Base-by-base conservation (phyloP, 2,329 filamentous ascomycete species). In the Scedosporium aurantiacum region DNA sequence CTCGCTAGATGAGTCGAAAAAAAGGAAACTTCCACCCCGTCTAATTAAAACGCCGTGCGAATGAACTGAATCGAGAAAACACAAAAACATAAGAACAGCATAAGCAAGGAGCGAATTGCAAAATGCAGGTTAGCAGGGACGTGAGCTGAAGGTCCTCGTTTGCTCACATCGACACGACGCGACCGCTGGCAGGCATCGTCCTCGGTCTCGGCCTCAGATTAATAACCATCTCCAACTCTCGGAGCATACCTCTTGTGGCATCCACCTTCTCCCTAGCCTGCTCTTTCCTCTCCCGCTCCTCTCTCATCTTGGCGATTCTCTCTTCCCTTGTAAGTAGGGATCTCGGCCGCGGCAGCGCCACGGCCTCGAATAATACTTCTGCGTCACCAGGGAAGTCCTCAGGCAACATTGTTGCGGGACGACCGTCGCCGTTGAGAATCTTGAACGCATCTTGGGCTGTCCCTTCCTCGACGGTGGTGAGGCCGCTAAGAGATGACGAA, bases 221-320 rank as follows among this genome's bases (percentile, higher is more conserved):
- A 71, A 97, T 95, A 63, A 99, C 84, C 65, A 90, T 93, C 76
- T 97, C 91, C 63, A 99, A 79, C 75, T 99, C 94, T 65, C 88
- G 86, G 65, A 99, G 81, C 90, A 99, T 96, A 67, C 88, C 90
- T 52, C 86, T 89, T 65, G 86, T 95, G 10, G 90, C 88, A 64
- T 97, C 91, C 54, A 85, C 78, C 69, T 88, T 88, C 67, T 92
- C 89, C 61, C 86, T 84, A 47, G 86, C 78, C 47, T 84, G 79
- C 21, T 88, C 87, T 70, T 90, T 89, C 64, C 83, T 84, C 60
- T 85, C 86, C 62, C 93, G 83, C 54, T 97, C 93, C 70, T 96
- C 92, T 67, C 89, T 88, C 78, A 97, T 91, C 73, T 89, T 93
- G 52, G 81, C 80, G 67, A 97, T 88, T 52, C 94, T 85, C 74